Base-by-base conservation (phyloP, 441 rosid species). In the Aleurites moluccanus region DNA sequence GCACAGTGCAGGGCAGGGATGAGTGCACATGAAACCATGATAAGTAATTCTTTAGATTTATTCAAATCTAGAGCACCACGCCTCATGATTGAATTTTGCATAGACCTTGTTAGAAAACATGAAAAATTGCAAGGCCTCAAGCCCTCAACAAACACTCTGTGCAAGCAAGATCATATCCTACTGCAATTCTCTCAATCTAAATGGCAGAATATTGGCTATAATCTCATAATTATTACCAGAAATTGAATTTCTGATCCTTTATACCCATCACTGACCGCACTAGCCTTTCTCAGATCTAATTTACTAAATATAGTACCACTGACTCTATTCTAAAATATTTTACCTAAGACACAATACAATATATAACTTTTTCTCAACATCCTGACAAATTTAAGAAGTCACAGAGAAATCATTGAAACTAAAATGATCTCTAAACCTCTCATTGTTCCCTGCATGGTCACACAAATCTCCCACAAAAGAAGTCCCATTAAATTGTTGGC, bases 201-300 rank as follows among this genome's bases (percentile, higher is more conserved):
- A 35, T 47, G 40, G 45, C 42, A 65, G 30, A 70, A 69, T 11
- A 27, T 9, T 23, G 53, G 57, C 52, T 20, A 23, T 10, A 44
- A 6, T 21, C 47, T 53, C 1, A 47, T 25, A 27, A 10, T 25
- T 59, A 57, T 53, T 5, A 30, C 13, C 18, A 69, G 63, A 53
- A 52, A 57, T 1, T 69, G 47, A 53, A 69, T 21, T 50, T 57
- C 72, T 10, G 15, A 56, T 25, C 18, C 55, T 64, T 63, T 21
- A 10, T 6, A 55, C 21, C 64, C 47, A 42, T 10, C 14, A 44
- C 9, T 9, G 2, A 44, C 30, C 42, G 56, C 60, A 40, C 3
- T 42, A 11, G 64, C 75, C 62, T 70, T 74, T 59, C 72, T 69
- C 45, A 52, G 64, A 70, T 69, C 56, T 63, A 28, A 42, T 6